Evolutionary conservation across 2,329 filamentous ascomycete genomes (phyloP).

Genomic region (Colletotrichum sp.): DNA sequence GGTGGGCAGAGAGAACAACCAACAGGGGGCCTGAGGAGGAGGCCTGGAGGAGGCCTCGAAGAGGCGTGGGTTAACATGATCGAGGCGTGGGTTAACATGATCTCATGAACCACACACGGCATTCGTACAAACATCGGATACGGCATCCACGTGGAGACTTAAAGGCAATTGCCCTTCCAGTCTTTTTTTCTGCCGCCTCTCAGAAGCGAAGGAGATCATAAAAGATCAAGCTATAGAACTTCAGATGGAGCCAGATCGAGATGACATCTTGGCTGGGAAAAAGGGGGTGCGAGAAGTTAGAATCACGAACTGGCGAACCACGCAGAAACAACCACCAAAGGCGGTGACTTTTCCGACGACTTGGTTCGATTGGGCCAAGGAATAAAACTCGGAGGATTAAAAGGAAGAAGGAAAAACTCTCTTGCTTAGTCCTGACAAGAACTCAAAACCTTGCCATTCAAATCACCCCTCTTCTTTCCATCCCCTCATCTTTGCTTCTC

Average conservation of each 20-base stretch:
- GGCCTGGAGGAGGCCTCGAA: not conserved
- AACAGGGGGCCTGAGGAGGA: not conserved
- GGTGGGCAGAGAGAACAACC: not conserved
- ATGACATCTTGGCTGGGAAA: not conserved
- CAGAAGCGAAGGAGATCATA: not conserved
- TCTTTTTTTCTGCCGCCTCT: not conserved
- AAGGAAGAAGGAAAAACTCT: conserved; percentile 1
- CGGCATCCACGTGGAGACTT: not conserved
- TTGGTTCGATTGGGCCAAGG: not conserved
- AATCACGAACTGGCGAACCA: not conserved
- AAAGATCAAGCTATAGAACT: not conserved
- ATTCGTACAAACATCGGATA: not conserved
- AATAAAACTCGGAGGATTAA: not conserved
- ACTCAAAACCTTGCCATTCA: not conserved
- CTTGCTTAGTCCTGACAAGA: not conserved
- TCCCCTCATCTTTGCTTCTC: not conserved
- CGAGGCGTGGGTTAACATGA: not conserved
- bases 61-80: not conserved
- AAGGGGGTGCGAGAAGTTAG: not conserved
- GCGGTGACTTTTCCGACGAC: not conserved
- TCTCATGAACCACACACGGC: not conserved
- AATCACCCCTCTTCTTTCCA: not conserved
- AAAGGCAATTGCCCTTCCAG: not conserved
- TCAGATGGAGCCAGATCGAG: not conserved
- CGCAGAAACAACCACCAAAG: not conserved